Conservation (phyloP, 2,329 filamentous ascomycete genomes). For the Coleophoma cylindrospora region DNA sequence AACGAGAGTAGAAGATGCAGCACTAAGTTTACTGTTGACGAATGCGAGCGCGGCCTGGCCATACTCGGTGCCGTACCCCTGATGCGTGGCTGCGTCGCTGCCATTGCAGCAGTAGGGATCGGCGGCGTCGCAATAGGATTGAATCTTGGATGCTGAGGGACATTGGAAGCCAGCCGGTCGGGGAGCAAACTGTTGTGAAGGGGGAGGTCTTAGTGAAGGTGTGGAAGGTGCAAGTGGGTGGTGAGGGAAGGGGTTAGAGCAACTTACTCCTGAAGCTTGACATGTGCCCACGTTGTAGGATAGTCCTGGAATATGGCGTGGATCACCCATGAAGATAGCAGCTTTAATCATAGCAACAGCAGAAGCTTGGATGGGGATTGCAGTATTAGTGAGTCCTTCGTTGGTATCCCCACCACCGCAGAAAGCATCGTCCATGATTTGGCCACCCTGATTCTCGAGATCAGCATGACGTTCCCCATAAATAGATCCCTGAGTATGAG, state of each 20-base stretch:
- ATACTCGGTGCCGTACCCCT: conserved; percentile 52
- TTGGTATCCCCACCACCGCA: conserved; percentile 50
- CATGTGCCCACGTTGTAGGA: conserved; percentile 59
- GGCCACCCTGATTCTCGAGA: conserved; percentile 40
- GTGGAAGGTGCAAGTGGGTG: background rate
- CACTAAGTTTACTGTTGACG: conserved; percentile 44
- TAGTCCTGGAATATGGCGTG: conserved; percentile 48
- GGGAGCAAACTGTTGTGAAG: conserved; percentile 43
- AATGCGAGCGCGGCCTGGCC: conserved; percentile 51
- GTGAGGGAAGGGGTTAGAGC: no score
- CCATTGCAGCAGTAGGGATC: conserved; percentile 61
- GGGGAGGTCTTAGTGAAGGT: background rate
- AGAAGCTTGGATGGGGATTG: conserved; percentile 35
- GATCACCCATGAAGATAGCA: conserved; percentile 61
- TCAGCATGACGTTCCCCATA: background rate
- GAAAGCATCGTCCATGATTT: conserved; percentile 58
- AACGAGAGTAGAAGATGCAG: conserved; percentile 2
- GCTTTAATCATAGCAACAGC: conserved; percentile 54
- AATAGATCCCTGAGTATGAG: background rate
- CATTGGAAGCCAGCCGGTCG: conserved; percentile 49
- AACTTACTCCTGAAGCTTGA: conserved; percentile 50
- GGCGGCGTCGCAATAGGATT: conserved; percentile 54
- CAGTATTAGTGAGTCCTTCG: conserved; percentile 38
- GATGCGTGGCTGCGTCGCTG: conserved; percentile 46
- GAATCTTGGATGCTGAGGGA: conserved; percentile 46